Evolutionary conservation across 208 protist genomes (phyloP), one percentile per base, ranked within the genome.

Genomic region (Porcisia deanei): DNA sequence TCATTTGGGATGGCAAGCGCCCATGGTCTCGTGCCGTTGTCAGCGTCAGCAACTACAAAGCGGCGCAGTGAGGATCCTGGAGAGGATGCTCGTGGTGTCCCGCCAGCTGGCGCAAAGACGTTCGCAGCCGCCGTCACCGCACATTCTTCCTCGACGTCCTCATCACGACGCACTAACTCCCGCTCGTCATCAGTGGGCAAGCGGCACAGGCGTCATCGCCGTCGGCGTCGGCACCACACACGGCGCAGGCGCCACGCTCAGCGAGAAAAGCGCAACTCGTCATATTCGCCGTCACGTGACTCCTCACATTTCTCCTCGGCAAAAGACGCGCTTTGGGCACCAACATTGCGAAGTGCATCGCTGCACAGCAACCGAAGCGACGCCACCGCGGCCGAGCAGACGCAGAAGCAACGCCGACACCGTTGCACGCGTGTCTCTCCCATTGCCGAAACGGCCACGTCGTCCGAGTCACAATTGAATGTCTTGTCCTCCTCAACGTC

Each of bases 161-260:
- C 53, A 43, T 61, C 68, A 6, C 47, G 49, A 47, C 45, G 20
- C n/a, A 59, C 20, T 49, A 1, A 14, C 53, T 49, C 52, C 34
- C 34, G 22, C 16, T 55, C 43, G 9, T 53, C 49, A 12, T 57
- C 68, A 7, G 30, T 49, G 43, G 16, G 9, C 18, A 55, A 59
- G 68, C 68, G 67, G 49, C 53, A 53, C 20, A 72, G 47, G 67
- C 49, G 53, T 9, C 16, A 43, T 60, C 68, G 53, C 18, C 68
- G 68, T n/a, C 68, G 68, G 34, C 68, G 53, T 41, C 45, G 37
- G 30, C 47, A 72, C 25, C 68, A 37, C 2, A 5, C 12, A 30
- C 49, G 45, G n/a, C n/a, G 66, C 49, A 49, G 37, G 45, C 66
- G 49, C 47, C 47, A 52, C 10, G 8, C 8, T 41, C 20, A 34